Evolutionary conservation across 495 filamentous ascomycete genomes (phyloP).

Genomic region (Durotheca rogersii): DNA sequence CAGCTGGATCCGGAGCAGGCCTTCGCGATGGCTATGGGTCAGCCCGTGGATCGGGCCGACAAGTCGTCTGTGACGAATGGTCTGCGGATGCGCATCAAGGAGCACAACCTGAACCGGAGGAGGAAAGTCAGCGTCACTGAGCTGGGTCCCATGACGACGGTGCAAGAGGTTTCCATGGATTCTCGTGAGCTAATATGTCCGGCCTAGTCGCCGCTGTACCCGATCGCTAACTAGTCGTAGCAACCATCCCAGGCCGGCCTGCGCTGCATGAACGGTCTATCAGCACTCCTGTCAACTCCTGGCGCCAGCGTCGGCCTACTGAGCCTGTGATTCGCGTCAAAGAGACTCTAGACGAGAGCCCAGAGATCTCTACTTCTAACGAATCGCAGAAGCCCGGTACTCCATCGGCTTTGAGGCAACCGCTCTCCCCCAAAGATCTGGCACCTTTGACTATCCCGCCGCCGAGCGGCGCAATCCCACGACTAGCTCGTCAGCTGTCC

Average conservation of each 20-base stretch:
- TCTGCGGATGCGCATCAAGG: constrained; percentile 52
- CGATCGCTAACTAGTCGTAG: constrained; percentile 45
- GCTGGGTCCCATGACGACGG: constrained; percentile 65
- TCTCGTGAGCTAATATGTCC: constrained; percentile 61
- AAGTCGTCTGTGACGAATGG: constrained; percentile 42
- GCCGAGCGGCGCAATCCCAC: constrained; percentile 37
- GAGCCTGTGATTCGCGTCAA: constrained; percentile 40
- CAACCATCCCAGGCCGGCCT: constrained; percentile 70
- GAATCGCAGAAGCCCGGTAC: constrained; percentile 14
- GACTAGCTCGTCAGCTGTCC: constrained; percentile 42
- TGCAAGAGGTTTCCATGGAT: constrained; percentile 67
- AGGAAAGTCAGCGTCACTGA: constrained; percentile 66
- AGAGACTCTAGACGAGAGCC: constrained; percentile 31
- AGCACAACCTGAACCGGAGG: constrained; percentile 53
- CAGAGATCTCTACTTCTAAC: constrained; percentile 18
- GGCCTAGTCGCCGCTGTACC: not conserved
- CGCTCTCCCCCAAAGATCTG: constrained; percentile 52
- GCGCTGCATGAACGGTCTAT: constrained; percentile 66
- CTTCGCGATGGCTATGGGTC: constrained; percentile 47
- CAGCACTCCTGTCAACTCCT: constrained; percentile 58
- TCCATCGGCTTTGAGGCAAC: constrained; percentile 37
- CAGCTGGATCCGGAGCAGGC: constrained; percentile 54
- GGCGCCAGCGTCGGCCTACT: constrained; percentile 47
- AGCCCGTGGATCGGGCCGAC: constrained; percentile 45
- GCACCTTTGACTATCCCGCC: constrained; percentile 54